These are phyloP conservation scores for Trichoderma sp. DNA, from an alignment of 2,329 filamentous ascomycete genomes.

Conservation along the genomic window DNA sequence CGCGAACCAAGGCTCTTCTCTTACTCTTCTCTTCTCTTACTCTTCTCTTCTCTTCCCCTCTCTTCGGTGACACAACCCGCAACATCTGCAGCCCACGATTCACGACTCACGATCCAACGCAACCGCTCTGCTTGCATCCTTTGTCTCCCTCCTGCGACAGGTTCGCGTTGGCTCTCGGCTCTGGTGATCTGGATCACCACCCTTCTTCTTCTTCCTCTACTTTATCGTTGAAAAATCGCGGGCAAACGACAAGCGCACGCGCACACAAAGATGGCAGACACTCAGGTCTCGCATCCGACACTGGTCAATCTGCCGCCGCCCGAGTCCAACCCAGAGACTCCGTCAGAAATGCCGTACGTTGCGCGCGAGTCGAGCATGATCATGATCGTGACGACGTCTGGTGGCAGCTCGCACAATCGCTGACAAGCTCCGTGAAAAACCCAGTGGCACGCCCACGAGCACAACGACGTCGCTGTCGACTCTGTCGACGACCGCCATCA, in stretches of 20 bases:
- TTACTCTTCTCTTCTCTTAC: too few relatives aligned
- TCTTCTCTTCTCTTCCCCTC: too few relatives aligned
- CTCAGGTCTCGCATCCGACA: conserved; percentile 57
- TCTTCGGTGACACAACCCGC: too few relatives aligned
- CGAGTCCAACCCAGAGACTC: conserved; percentile 80
- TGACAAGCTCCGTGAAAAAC: conserved; percentile 26
- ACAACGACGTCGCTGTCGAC: conserved; percentile 89
- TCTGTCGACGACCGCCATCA: conserved; percentile 91
- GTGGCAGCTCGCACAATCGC: neutral
- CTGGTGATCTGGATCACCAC: neutral
- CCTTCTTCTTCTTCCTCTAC: neutral
- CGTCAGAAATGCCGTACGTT: conserved; percentile 85
- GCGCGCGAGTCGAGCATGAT: neutral
- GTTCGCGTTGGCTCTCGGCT: neutral
- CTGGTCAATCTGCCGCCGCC: conserved; percentile 84
- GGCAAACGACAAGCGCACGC: neutral
- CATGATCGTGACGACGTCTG: too few relatives aligned
- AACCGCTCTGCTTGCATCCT: too few relatives aligned
- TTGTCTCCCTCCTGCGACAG: neutral
- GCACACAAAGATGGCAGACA: conserved; percentile 12
- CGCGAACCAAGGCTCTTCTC: too few relatives aligned
- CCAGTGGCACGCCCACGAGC: conserved; percentile 87
- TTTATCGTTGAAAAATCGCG: neutral
- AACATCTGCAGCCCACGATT: too few relatives aligned
- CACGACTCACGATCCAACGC: too few relatives aligned